A percentile compares a stretch with the other conserved stretches of the same genome.
These are phyloP conservation scores for Wickerhamiella azymoides DNA, from an alignment of 805 yeast species.

Conservation along the genomic window DNA sequence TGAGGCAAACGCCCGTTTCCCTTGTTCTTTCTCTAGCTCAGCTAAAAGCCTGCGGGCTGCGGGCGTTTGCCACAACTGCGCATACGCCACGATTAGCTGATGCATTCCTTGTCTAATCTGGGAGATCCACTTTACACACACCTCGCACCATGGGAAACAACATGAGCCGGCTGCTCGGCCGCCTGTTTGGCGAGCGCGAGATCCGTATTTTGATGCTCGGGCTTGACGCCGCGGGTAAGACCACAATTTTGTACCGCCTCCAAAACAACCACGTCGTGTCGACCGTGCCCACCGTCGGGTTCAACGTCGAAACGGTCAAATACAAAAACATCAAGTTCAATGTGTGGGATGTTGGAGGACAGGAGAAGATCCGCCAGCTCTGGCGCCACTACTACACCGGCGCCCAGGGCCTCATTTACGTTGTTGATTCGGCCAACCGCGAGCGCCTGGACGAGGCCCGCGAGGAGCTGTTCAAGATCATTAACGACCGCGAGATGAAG, in stretches of 20 bases:
- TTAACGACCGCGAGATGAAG: slow-evolving; percentile 71
- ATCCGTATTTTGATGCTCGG: slow-evolving; percentile 78
- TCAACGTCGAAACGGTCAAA: slow-evolving; percentile 77
- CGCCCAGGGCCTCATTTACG: slow-evolving; percentile 81
- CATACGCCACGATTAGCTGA: neutral
- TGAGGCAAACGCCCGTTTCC: no score
- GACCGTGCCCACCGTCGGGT: slow-evolving; percentile 88
- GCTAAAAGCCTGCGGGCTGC: no score
- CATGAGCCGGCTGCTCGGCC: slow-evolving; percentile 26
- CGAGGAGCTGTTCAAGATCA: slow-evolving; percentile 60
- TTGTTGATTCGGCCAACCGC: slow-evolving; percentile 68
- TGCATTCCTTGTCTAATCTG: neutral
- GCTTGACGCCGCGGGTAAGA: slow-evolving; percentile 85
- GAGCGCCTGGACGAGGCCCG: slow-evolving; percentile 65
- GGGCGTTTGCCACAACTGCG: neutral
- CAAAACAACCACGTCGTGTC: slow-evolving; percentile 59
- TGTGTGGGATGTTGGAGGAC: slow-evolving; percentile 96
- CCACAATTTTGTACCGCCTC: slow-evolving; percentile 72
- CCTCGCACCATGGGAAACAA: slow-evolving; percentile 24
- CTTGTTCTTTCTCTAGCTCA: no score
- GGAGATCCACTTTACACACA: neutral
- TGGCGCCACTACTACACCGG: slow-evolving; percentile 96
- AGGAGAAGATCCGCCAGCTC: slow-evolving; percentile 75
- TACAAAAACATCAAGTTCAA: slow-evolving; percentile 72
- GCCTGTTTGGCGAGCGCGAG: slow-evolving; percentile 40